These are phyloP conservation scores for Mimosa bimucronata DNA, from an alignment of 306 rosid genomes.

Conservation along the genomic window DNA sequence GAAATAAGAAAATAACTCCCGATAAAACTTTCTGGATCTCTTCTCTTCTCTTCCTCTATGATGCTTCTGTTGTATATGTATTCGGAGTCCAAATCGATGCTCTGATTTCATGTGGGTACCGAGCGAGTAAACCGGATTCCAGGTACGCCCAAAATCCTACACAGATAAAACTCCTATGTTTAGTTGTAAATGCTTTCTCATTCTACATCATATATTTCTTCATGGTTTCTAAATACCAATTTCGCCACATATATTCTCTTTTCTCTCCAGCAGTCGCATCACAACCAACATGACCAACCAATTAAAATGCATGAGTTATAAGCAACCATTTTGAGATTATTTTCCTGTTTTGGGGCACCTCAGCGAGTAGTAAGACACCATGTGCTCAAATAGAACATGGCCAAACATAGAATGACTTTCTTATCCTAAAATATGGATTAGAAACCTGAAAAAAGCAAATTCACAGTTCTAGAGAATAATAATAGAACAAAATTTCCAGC, in stretches of 20 bases:
- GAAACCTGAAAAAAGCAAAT: background rate
- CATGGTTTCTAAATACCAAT: background rate
- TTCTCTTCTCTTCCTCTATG: too few species aligned
- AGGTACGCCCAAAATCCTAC: background rate
- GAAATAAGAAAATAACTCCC: too few species aligned
- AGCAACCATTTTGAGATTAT: background rate
- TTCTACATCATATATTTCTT: background rate
- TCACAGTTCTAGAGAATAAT: background rate
- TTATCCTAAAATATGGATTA: background rate
- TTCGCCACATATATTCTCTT: background rate
- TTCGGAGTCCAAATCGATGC: too few species aligned
- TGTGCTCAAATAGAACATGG: background rate
- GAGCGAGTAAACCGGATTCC: too few species aligned
- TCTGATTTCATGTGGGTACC: too few species aligned
- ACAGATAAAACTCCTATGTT: background rate
- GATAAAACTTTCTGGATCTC: too few species aligned
- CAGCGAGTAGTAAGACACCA: background rate
- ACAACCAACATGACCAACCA: background rate
- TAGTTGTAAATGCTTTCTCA: background rate
- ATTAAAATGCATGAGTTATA: background rate
- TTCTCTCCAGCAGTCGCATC: background rate
- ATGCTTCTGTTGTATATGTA: too few species aligned
- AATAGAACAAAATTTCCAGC: background rate
- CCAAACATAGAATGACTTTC: background rate
- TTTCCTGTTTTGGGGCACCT: background rate